Conservation (phyloP, 1,284 basidiomycete genomes). For the Lentinus polychrous region DNA sequence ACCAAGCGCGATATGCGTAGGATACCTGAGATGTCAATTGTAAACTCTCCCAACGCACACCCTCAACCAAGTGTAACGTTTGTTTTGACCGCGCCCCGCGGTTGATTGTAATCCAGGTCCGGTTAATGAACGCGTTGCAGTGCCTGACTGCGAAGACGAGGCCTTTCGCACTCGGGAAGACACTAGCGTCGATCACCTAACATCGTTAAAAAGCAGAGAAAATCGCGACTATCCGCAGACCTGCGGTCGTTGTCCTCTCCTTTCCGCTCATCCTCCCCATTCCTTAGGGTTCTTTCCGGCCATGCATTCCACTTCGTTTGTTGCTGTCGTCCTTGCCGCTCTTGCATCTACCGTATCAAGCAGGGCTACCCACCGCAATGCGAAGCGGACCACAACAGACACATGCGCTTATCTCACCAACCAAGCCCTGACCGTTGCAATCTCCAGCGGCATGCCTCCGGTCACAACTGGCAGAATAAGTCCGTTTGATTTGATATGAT, state of each 20-base stretch:
- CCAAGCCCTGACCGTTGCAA: constrained; percentile 24
- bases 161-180: not conserved
- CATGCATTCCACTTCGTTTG: not conserved
- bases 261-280: not conserved
- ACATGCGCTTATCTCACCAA: constrained; percentile 30
- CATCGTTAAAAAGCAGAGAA: not conserved
- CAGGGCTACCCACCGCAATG: not conserved
- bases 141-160: not conserved
- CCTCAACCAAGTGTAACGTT: no score
- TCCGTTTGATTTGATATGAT: constrained; percentile 13
- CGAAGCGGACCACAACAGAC: constrained; percentile 19
- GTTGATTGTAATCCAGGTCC: not conserved
- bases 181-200: not conserved
- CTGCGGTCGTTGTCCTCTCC: not conserved
- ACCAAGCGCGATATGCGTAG: no score
- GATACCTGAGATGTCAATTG: no score
- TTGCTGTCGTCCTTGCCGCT: no score
- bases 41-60: no score
- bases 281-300: not conserved
- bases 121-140: not conserved
- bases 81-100: no score
- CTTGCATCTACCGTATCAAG: no score
- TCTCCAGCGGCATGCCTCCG: constrained; percentile 11
- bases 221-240: not conserved
- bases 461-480: constrained; percentile 27